Conservation (phyloP, 352 stramenopile species). For the Pythium chondricola region DNA sequence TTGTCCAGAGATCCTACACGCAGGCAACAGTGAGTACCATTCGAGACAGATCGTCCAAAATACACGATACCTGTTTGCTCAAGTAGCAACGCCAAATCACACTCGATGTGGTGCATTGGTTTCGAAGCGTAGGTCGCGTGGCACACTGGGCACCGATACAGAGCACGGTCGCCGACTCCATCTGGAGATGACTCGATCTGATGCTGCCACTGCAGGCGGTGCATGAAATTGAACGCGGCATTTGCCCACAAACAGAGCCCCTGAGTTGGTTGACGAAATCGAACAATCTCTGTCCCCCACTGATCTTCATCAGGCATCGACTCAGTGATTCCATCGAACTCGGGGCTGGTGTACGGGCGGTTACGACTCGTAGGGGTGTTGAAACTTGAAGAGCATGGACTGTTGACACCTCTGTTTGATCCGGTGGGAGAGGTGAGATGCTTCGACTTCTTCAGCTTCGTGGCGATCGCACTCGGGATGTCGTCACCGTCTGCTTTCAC, state of each 20-base stretch:
- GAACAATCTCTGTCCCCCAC: constrained; percentile 25
- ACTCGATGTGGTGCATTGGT: constrained; percentile 42
- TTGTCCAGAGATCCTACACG: constrained; percentile 9
- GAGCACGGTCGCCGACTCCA: constrained; percentile 13
- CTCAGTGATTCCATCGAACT: constrained; percentile 27
- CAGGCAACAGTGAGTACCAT: background rate
- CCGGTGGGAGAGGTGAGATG: constrained; percentile 6
- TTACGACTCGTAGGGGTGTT: constrained; percentile 20
- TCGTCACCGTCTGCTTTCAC: constrained; percentile 43
- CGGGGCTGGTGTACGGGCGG: constrained; percentile 3
- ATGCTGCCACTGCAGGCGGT: constrained; percentile 58
- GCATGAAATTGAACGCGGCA: constrained; percentile 64
- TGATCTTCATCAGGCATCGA: constrained; percentile 13
- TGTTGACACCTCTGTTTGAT: background rate
- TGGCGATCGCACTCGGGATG: constrained; percentile 17
- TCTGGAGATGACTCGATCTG: constrained; percentile 5
- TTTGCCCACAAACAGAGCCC: constrained; percentile 65
- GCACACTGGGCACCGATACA: constrained; percentile 47
- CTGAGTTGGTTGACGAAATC: constrained; percentile 46
- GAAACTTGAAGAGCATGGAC: constrained; percentile 6
- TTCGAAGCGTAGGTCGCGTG: constrained; percentile 32
- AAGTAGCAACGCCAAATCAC: constrained; percentile 56
- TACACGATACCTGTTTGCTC: constrained; percentile 26
- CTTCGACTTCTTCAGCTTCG: constrained; percentile 45
- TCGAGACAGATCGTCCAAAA: background rate